A percentile compares a stretch with the other conserved stretches of the same genome.
Evolutionary conservation across 352 stramenopile species (phyloP).

Genomic region (Globisporangium okanoganense): DNA sequence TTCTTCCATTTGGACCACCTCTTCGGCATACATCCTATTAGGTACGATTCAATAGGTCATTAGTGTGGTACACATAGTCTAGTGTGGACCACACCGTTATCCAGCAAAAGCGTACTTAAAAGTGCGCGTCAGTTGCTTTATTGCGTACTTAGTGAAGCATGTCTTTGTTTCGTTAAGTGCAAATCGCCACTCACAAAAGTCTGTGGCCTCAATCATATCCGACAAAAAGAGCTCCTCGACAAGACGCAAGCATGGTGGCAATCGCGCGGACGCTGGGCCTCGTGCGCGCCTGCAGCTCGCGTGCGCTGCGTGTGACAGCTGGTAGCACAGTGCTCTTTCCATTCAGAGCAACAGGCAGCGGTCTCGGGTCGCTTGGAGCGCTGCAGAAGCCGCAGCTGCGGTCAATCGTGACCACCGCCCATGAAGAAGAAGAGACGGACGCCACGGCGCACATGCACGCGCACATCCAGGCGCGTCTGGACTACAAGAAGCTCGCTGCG

Average conservation of each 20-base stretch:
- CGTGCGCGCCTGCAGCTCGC: constrained; percentile 2
- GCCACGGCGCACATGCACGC: constrained; percentile 37
- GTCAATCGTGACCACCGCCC: constrained; percentile 24
- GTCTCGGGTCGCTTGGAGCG: neutral
- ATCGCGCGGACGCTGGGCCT: constrained; percentile 7
- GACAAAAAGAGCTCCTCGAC: constrained; percentile 8
- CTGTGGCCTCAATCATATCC: constrained; percentile 1
- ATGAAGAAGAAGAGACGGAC: constrained; percentile 20
- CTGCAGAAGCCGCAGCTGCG: constrained; percentile 5
- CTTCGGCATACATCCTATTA: neutral
- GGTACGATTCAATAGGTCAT: neutral
- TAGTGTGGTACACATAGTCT: neutral
- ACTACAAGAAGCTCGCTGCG: constrained; percentile 68
- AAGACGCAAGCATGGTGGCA: constrained; percentile 9
- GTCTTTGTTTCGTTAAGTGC: neutral
- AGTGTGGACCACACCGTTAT: too few relatives aligned
- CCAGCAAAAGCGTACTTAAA: neutral
- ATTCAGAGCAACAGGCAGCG: neutral
- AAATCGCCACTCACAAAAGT: neutral
- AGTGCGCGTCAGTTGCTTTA: neutral
- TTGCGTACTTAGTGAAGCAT: neutral
- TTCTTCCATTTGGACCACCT: too few relatives aligned
- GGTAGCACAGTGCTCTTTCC: neutral
- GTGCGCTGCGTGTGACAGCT: neutral
- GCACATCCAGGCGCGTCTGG: constrained; percentile 65